Conservation (phyloP, 805 yeast species). For the Komagataella pseudopastoris region DNA sequence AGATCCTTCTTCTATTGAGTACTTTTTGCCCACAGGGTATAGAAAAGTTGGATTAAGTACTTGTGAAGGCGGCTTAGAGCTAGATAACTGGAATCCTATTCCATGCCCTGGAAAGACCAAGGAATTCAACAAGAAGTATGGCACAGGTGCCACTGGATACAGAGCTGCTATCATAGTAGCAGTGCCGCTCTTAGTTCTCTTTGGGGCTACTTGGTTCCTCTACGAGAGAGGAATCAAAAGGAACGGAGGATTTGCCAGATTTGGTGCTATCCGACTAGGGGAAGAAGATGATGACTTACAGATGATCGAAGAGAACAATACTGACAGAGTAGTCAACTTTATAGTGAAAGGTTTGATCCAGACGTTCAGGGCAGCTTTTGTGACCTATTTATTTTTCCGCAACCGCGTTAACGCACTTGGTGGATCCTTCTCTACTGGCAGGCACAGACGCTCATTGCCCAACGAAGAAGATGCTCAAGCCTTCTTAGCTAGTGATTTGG, state of each 20-base stretch:
- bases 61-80: constrained; percentile 66
- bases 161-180: constrained; percentile 38
- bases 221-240: constrained; percentile 73
- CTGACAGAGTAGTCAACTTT: constrained; percentile 44
- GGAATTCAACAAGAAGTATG: constrained; percentile 36
- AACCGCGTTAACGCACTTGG: constrained; percentile 57
- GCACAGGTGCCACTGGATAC: constrained; percentile 39
- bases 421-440: constrained; percentile 65
- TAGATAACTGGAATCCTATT: constrained; percentile 49
- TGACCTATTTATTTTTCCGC: constrained; percentile 6
- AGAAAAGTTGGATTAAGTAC: constrained; percentile 76
- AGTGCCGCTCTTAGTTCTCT: constrained; percentile 41
- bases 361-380: constrained; percentile 23
- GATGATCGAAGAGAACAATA: constrained; percentile 44
- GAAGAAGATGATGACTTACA: constrained; percentile 35
- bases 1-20: constrained; percentile 45
- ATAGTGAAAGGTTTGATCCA: constrained; percentile 46
- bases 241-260: constrained; percentile 61
- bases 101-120: constrained; percentile 84
- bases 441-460: constrained; percentile 37
- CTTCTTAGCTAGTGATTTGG: constrained; percentile 1
- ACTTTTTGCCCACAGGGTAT: constrained; percentile 85
- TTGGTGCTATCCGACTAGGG: constrained; percentile 80
- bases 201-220: constrained; percentile 49
- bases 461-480: neutral